Conservation (phyloP, 1,284 basidiomycete species). For the Cutaneotrichosporon arboriforme region DNA sequence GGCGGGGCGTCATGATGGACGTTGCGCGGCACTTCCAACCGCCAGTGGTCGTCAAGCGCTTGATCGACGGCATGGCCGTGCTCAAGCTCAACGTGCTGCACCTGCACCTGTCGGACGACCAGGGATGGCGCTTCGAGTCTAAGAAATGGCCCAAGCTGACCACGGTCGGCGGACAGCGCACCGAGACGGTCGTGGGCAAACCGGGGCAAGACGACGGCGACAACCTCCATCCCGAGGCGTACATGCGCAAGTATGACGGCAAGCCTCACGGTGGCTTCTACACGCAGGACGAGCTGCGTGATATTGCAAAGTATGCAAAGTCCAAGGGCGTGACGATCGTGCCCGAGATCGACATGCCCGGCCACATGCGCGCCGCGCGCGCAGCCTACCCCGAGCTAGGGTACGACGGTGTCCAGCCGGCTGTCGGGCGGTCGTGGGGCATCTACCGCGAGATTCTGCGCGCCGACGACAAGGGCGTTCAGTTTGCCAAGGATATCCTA, state of each 20-base stretch:
- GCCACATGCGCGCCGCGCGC: slow-evolving; percentile 21
- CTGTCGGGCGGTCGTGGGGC: slow-evolving; percentile 13
- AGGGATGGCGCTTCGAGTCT: slow-evolving; percentile 23
- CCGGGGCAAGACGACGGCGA: slow-evolving; percentile 8
- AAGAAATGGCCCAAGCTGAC: slow-evolving; percentile 18
- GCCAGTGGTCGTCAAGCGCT: slow-evolving; percentile 5
- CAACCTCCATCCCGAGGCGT: slow-evolving; percentile 17
- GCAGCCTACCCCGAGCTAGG: slow-evolving; percentile 21
- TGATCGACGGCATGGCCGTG: slow-evolving; percentile 14
- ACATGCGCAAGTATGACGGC: slow-evolving; percentile 16
- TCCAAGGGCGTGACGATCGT: slow-evolving; percentile 14
- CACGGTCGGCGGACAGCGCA: slow-evolving; percentile 3
- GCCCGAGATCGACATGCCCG: slow-evolving; percentile 23
- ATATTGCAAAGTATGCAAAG: slow-evolving; percentile 11
- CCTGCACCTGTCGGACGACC: slow-evolving; percentile 20
- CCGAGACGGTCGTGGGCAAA: slow-evolving; percentile 11
- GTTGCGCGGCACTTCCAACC: slow-evolving; percentile 14
- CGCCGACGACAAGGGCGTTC: slow-evolving; percentile 12
- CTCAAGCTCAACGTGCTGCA: slow-evolving; percentile 19
- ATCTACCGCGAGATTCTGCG: slow-evolving; percentile 19
- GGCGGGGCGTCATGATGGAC: slow-evolving; percentile 19
- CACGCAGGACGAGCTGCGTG: slow-evolving; percentile 15
- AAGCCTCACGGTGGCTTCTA: slow-evolving; percentile 18
- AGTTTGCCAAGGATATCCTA: slow-evolving; percentile 18
- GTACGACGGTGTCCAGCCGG: slow-evolving; percentile 8